phyloP scores from a whole-genome alignment of 1,284 basidiomycete species.

The Malassezia vespertilionis region DNA sequence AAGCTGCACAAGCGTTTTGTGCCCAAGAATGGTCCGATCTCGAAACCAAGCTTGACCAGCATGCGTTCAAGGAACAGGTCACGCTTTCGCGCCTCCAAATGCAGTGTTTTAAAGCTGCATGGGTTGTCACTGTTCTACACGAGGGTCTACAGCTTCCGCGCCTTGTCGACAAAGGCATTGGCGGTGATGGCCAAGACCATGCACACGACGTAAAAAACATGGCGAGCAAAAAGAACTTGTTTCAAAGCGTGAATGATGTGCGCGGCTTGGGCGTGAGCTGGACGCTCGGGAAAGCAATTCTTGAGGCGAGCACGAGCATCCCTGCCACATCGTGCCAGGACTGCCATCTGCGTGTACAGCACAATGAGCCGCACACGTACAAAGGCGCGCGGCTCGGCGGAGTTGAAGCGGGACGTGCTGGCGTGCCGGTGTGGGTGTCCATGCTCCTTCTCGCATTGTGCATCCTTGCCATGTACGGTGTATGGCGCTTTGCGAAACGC shows the following conservation, averaged over 20 bases:
- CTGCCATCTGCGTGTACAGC: not conserved
- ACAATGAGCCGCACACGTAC: not conserved
- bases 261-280: constrained; percentile 86
- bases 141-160: constrained; percentile 91
- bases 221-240: constrained; percentile 50
- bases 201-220: constrained; percentile 33
- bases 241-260: constrained; percentile 85
- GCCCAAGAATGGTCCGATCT: constrained; percentile 67
- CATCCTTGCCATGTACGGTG: not conserved
- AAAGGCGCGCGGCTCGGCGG: not conserved
- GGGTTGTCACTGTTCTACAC: constrained; percentile 91
- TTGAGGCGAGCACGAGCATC: constrained; percentile 67
- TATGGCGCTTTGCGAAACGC: too few species aligned
- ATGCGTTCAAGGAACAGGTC: constrained; percentile 50
- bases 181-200: constrained; percentile 33
- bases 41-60: constrained; percentile 51
- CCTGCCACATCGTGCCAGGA: constrained; percentile 24
- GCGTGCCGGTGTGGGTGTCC: not conserved
- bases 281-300: constrained; percentile 95
- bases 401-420: not conserved
- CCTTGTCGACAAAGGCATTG: constrained; percentile 58
- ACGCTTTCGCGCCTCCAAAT: constrained; percentile 76
- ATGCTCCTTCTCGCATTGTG: not conserved
- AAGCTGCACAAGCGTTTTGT: constrained; percentile 79
- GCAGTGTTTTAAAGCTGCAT: constrained; percentile 99